Percentiles rank a stretch among this genome's conserved stretches.
phyloP scores from a whole-genome alignment of 2,329 filamentous ascomycete genomes.

The Cytospora chrysosperma region DNA sequence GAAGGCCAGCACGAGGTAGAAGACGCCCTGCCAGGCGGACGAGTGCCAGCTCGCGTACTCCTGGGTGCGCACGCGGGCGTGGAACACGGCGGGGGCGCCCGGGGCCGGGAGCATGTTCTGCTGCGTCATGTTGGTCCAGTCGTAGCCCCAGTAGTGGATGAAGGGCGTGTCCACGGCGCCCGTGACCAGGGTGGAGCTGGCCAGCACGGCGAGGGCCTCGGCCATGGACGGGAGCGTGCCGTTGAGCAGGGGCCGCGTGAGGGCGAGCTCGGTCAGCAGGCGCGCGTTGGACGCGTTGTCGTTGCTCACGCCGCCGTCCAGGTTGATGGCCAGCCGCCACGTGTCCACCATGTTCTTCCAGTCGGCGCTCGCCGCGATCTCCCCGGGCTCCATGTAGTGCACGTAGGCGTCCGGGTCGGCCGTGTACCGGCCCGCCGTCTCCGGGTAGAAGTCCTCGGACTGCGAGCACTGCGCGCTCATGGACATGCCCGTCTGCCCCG shows the following conservation, averaged over 20 bases:
- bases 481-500: slow-evolving; percentile 55
- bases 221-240: slow-evolving; percentile 63
- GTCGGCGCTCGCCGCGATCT: slow-evolving; percentile 37
- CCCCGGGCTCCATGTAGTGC: slow-evolving; percentile 38
- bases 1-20: slow-evolving; percentile 63
- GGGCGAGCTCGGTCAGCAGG: slow-evolving; percentile 56
- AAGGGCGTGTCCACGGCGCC: slow-evolving; percentile 61
- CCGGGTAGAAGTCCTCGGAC: slow-evolving; percentile 9
- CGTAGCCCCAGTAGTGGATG: slow-evolving; percentile 53
- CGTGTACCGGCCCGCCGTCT: not conserved
- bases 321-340: slow-evolving; percentile 55
- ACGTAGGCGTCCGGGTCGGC: slow-evolving; percentile 55
- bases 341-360: slow-evolving; percentile 55
- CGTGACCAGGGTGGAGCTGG: slow-evolving; percentile 64
- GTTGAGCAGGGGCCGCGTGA: slow-evolving; percentile 42
- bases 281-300: slow-evolving; percentile 59
- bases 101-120: slow-evolving; percentile 40
- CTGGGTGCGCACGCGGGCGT: slow-evolving; percentile 61
- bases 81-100: slow-evolving; percentile 56
- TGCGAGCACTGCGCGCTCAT: slow-evolving; percentile 59
- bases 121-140: slow-evolving; percentile 16
- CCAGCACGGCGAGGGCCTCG: slow-evolving; percentile 71
- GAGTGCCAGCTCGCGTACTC: slow-evolving; percentile 69
- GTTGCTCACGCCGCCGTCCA: slow-evolving; percentile 55
- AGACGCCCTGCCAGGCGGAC: slow-evolving; percentile 60